phyloP scores from a whole-genome alignment of 2,329 filamentous ascomycete genomes.

The Fusarium albosuccineum region DNA sequence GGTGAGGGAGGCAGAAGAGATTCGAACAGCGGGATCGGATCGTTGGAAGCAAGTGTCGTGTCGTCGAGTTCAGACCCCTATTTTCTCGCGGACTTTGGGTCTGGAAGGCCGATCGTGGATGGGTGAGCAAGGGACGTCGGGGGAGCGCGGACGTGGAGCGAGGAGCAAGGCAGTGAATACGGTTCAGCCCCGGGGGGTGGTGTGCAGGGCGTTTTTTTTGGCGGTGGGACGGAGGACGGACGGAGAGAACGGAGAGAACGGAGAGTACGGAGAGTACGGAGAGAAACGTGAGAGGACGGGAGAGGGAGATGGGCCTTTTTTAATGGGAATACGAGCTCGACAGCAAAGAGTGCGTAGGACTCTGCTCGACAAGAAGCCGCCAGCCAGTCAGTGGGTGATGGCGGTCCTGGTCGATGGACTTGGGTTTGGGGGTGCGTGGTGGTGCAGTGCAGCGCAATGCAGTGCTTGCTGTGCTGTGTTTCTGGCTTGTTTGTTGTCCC shows the following conservation, averaged over 20 bases:
- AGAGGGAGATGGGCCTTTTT: slow-evolving; percentile 32
- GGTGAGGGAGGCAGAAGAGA: slow-evolving; percentile 8
- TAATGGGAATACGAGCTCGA: slow-evolving; percentile 46
- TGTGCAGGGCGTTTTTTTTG: slow-evolving; percentile 39
- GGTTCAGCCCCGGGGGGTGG: slow-evolving; percentile 31
- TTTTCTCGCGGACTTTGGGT: slow-evolving; percentile 40
- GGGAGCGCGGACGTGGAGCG: slow-evolving; percentile 39
- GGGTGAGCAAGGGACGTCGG: slow-evolving; percentile 42
- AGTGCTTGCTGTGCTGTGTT: slow-evolving; percentile 12
- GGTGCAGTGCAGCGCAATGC: slow-evolving; percentile 2
- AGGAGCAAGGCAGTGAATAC: slow-evolving; percentile 39
- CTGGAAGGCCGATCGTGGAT: slow-evolving; percentile 33
- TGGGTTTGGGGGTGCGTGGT: slow-evolving; percentile 20
- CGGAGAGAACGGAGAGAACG: slow-evolving; percentile 2
- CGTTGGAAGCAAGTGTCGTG: slow-evolving; percentile 16
- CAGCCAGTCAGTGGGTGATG: slow-evolving; percentile 7
- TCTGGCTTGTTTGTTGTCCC: slow-evolving; percentile 17
- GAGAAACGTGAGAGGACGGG: slow-evolving; percentile 7
- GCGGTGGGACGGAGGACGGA: slow-evolving; percentile 45
- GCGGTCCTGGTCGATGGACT: background rate
- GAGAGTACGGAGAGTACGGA: background rate
- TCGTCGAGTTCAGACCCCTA: slow-evolving; percentile 40
- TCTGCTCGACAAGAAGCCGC: slow-evolving; percentile 17
- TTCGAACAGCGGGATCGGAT: slow-evolving; percentile 22
- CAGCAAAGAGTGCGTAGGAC: slow-evolving; percentile 25